Base-by-base conservation (phyloP, 345 rosid species). In the Combretum micranthum region DNA sequence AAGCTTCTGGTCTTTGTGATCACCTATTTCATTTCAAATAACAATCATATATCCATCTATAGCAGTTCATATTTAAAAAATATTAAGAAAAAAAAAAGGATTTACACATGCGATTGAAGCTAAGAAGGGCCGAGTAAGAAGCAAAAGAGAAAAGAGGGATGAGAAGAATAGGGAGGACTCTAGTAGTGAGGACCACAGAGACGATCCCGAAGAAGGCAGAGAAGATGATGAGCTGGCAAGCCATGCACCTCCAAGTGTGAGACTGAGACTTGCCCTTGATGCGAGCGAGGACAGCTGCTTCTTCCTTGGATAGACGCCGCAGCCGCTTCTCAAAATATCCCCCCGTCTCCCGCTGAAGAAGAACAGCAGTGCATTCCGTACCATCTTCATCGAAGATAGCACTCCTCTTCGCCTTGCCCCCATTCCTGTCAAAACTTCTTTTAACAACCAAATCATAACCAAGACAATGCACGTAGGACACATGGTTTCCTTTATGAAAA, bases 281-380 rank as follows among this genome's bases (percentile, higher is more conserved):
- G 69, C 99, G 70, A 1, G 83, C 63, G 32, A 85, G 64, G 65
- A 93, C 78, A 13, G 70, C 48, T 13, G 94, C 87, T 76, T 93
- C 99, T 74, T 93, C 99, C 78, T 66, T 93, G 26, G 89, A 79
- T 49, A 93, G 87, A 69, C 76, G 62, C 54, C 83, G 73, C 68
- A 93, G 80, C 48, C 94, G 72, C 94, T 87, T 93, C 94, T 85
- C 91, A 56, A 93, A 85, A 80, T 93, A 47, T 87, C 92, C 4
- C 88, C 72, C 23, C 72, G 75, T 16, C 57, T 57, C 17, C 14
- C 44, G 42, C 85, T 75, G 63, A 86, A 88, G 42, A 92, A 56
- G 12, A 32, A 32, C 9, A 32, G n/a, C n/a, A n/a, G 39, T 1
- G 76, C 78, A 18, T 76, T 79, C 96, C 93, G 87, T 19, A 93